Evolutionary conservation across 2,329 filamentous ascomycete species (phyloP), one percentile per base, ranked within the genome.

Genomic region (Diaporthe velutina): DNA sequence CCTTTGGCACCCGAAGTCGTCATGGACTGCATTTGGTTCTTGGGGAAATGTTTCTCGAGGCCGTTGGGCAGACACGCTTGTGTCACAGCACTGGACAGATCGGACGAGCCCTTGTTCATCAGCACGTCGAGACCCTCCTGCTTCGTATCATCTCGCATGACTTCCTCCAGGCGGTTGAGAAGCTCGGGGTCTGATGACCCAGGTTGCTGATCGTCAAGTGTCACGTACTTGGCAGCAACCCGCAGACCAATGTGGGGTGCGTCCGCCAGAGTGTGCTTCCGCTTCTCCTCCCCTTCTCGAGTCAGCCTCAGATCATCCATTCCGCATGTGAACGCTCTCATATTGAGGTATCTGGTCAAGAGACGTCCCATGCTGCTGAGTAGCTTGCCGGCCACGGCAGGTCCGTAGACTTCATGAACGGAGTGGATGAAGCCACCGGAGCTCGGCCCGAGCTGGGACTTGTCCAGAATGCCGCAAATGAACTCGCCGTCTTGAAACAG

Each of bases 1-100:
- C 97, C 97, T 86, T 99, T 99, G 70, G 97, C 97, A 83, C 97
- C 97, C 73, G 97, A 98, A 19, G 93, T 94, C 30, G 97, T 99
- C 97, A 99, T 99, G 78, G 94, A 92, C 87, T 99, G 97, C 96
- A 99, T 99, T 85, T 98, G 96, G 81, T 99, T 99, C 81, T 93
- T 93, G 1, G 97, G 97, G 84, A 99, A 99, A 10, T 94, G 91
- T 85, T 98, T 99, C 80, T 94, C 92, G 38, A 99, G 90, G 55
- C 94, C 95, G 28, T 87, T 85, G 0, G 97, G 97, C 78, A 99
- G 89, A 83, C 95, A 98, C 2, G 90, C 90, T 61, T 88, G 88
- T 13, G 96, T 98, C 58, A 98, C 93, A 1, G 88, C 90, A 22
- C 94, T 92, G 5, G 96, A 98, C 35, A 99, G 90, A 4, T 89